Evolutionary conservation across 257 asterid species (phyloP).

Genomic region (Datura wrightii): DNA sequence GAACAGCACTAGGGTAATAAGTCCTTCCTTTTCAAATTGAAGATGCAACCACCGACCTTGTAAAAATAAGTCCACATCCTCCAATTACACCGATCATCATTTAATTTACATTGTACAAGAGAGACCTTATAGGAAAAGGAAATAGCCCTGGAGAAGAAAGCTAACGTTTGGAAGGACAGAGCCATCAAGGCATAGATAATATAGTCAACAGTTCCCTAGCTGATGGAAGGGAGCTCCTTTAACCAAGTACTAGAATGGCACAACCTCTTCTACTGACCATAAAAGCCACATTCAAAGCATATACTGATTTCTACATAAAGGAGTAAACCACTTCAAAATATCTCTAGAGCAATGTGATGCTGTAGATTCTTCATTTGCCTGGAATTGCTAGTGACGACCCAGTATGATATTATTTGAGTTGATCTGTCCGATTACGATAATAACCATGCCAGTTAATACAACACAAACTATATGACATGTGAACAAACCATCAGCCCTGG

Average conservation of each 20-base stretch:
- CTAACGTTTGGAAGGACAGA: neutral
- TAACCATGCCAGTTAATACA: conserved; percentile 2
- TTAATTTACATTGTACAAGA: neutral
- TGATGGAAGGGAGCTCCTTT: neutral
- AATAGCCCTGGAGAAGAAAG: neutral
- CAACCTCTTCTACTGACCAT: neutral
- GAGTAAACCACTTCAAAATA: neutral
- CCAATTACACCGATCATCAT: neutral
- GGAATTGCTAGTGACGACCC: neutral
- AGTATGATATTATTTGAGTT: neutral
- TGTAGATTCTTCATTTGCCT: conserved; percentile 3
- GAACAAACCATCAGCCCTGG: neutral
- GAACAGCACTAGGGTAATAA: neutral
- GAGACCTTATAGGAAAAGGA: neutral
- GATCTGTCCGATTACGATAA: neutral
- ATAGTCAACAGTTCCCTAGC: neutral
- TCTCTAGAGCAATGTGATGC: neutral
- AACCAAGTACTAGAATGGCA: neutral
- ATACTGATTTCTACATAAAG: neutral
- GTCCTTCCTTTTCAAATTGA: neutral
- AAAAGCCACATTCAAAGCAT: neutral
- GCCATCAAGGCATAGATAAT: neutral
- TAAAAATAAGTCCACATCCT: conserved; percentile 19
- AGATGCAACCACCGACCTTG: neutral
- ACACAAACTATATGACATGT: neutral